Percentiles rank a stretch among this genome's conserved stretches.
Conservation (phyloP, 495 filamentous ascomycete species). For the Pseudoneurospora amorphoporcata region DNA sequence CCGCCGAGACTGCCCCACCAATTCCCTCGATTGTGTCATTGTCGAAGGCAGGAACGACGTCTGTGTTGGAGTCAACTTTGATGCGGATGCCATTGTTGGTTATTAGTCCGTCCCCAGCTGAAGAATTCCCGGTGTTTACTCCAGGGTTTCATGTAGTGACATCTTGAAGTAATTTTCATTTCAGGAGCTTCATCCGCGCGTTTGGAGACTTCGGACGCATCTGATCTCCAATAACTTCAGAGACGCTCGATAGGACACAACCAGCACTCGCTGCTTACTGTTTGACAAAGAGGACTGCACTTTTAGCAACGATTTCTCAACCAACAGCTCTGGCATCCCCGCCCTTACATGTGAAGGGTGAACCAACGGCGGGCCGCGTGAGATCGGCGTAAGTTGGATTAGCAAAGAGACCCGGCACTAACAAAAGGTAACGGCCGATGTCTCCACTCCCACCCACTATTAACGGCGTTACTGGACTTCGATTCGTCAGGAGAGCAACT, state of each 20-base stretch:
- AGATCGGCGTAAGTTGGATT: not conserved
- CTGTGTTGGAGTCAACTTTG: not conserved
- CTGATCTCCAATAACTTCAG: not conserved
- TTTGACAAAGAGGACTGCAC: not conserved
- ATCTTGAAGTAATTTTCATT: not conserved
- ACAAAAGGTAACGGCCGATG: not conserved
- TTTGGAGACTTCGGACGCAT: not conserved
- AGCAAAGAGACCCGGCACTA: not conserved
- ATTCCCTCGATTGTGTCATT: not conserved
- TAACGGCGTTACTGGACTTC: not conserved
- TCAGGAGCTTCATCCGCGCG: no score
- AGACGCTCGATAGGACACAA: not conserved
- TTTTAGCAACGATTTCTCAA: not conserved
- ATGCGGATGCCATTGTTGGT: not conserved
- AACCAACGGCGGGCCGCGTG: not conserved
- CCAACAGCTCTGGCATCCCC: not conserved
- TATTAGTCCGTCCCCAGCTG: not conserved
- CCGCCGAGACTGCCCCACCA: not conserved
- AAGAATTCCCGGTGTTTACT: not conserved
- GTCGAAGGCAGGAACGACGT: not conserved
- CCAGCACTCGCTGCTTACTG: not conserved
- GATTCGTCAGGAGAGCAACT: not conserved
- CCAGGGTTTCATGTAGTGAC: not conserved
- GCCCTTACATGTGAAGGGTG: not conserved
- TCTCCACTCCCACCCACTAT: not conserved